These are phyloP conservation scores for Huntiella decipiens DNA, from an alignment of 2,329 filamentous ascomycete species.

Conservation along the genomic window DNA sequence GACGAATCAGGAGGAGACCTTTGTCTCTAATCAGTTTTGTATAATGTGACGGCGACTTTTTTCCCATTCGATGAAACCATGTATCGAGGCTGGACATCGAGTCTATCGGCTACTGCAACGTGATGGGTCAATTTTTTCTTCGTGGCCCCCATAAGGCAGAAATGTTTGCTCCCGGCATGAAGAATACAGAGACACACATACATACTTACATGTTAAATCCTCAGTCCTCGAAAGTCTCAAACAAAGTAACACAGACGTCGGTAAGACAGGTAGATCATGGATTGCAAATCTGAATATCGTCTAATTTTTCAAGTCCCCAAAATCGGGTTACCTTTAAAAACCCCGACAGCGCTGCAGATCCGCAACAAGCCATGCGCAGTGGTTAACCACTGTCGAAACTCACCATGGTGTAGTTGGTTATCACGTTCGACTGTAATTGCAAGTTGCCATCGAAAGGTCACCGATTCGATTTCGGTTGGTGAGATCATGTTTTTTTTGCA, in stretches of 20 bases:
- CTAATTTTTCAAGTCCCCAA: not conserved
- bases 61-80: too few relatives aligned
- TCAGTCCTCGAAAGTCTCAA: not conserved
- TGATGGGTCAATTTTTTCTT: too few relatives aligned
- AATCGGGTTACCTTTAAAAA: too few relatives aligned
- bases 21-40: too few relatives aligned
- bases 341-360: not conserved
- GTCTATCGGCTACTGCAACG: too few relatives aligned
- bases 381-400: constrained; percentile 6
- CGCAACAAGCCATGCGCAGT: constrained; percentile 4
- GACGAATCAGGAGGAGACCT: too few relatives aligned
- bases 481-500: constrained; percentile 4
- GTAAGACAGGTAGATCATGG: not conserved
- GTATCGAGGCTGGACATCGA: too few relatives aligned
- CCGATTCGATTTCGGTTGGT: constrained; percentile 10
- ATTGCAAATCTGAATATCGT: not conserved
- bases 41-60: too few relatives aligned
- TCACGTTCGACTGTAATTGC: constrained; percentile 11
- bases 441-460: constrained; percentile 11
- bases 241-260: not conserved
- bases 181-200: not conserved
- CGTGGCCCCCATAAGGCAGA: too few relatives aligned
- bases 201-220: too few relatives aligned
- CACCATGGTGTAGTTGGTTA: constrained; percentile 11
- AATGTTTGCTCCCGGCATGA: not conserved